A percentile compares a stretch with the other conserved stretches of the same genome.
These are phyloP conservation scores for Rhodotorula glutinis DNA, from an alignment of 1,284 basidiomycete species.

Conservation along the genomic window DNA sequence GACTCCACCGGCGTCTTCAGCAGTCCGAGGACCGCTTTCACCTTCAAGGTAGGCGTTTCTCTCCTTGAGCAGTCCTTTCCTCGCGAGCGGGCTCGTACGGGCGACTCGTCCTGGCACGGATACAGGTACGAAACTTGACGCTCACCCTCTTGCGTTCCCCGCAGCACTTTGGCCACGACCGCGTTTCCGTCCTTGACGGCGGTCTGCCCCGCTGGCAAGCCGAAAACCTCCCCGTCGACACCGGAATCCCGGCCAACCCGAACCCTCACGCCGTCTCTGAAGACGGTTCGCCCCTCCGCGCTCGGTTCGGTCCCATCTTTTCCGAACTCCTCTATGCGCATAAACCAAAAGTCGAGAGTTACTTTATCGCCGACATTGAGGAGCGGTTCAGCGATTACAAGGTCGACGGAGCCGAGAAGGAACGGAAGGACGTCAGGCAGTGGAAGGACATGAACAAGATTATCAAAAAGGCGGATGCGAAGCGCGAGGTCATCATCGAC, in stretches of 20 bases:
- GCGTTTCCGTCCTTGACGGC: conserved; percentile 81
- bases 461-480: conserved; percentile 50
- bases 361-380: conserved; percentile 35
- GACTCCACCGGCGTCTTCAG: conserved; percentile 85
- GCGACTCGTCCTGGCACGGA: too few relatives aligned
- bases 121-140: not conserved
- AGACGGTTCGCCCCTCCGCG: not conserved
- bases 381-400: conserved; percentile 37
- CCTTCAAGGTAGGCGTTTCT: conserved; percentile 63
- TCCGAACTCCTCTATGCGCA: conserved; percentile 26
- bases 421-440: conserved; percentile 41
- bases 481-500: conserved; percentile 75
- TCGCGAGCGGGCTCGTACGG: not conserved
- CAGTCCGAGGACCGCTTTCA: conserved; percentile 83
- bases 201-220: conserved; percentile 80
- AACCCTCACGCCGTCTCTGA: conserved; percentile 28
- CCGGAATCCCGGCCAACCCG: conserved; percentile 5
- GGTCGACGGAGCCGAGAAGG: conserved; percentile 16
- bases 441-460: conserved; percentile 82
- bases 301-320: conserved; percentile 24
- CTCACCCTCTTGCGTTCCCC: not conserved
- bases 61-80: not conserved
- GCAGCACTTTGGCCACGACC: conserved; percentile 72
- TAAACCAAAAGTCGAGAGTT: conserved; percentile 28
- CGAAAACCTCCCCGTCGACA: conserved; percentile 65